Conservation (phyloP, 2,329 filamentous ascomycete genomes). For the Ceratocystis variospora region DNA sequence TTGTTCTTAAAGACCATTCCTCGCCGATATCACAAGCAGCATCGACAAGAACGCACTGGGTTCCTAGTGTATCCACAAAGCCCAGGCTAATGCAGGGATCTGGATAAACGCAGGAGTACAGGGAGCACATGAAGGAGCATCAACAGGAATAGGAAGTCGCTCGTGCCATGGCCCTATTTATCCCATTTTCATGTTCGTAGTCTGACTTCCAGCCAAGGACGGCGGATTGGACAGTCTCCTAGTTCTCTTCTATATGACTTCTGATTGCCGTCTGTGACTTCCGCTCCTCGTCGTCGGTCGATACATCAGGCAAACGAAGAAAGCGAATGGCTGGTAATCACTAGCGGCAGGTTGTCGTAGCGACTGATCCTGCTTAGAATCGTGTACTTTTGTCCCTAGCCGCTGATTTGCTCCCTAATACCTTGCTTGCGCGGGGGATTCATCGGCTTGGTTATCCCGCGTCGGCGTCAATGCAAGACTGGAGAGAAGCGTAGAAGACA, state of each 20-base stretch:
- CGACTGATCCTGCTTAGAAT: not conserved
- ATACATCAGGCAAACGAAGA: not conserved
- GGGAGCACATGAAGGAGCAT: not conserved
- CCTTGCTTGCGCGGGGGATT: not conserved
- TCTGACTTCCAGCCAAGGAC: not conserved
- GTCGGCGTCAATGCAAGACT: not conserved
- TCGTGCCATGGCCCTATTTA: not conserved
- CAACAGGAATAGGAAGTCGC: not conserved
- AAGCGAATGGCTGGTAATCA: not conserved
- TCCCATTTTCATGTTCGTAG: not conserved
- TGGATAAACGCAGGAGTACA: not conserved
- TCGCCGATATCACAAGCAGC: not conserved
- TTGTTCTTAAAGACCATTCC: not conserved
- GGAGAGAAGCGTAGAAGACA: not conserved
- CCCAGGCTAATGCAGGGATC: conserved; percentile 5
- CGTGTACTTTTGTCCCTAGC: not conserved
- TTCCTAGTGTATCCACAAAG: not conserved
- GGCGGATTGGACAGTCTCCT: not conserved
- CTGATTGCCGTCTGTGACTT: not conserved
- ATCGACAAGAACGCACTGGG: not conserved
- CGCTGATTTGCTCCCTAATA: not conserved
- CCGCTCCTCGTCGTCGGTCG: not conserved
- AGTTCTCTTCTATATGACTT: not conserved
- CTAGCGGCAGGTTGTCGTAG: not conserved
- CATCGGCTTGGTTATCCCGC: too few species aligned